Evolutionary conservation across 805 yeast species (phyloP), one percentile per base, ranked within the genome.

Genomic region (Cyberlindnera xylosilytica): DNA sequence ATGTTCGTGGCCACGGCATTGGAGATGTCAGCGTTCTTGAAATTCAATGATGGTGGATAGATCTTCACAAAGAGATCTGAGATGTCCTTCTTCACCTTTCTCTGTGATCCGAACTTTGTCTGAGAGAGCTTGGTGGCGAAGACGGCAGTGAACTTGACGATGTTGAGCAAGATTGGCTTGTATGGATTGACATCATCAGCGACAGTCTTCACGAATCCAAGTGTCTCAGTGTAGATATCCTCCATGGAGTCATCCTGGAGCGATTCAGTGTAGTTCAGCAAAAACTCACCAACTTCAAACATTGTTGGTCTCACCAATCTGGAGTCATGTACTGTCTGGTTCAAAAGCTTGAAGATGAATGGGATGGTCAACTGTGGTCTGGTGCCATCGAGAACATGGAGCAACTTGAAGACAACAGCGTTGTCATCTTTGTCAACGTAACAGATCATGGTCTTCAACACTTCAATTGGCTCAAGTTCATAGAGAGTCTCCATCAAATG

Each of bases 301-400:
- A 34, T 16, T 11, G 39, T 50, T 11, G 54, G 54, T 23, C 45
- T 58, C 32, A 34, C 24, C 7, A 29, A 4, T 20, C 34, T 40
- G n/a, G 44, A 40, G 1, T 36, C 44, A 6, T 38, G 29, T 1
- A 33, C 42, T 2, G 48, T 37, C 12, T 78, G 65, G 18, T 62
- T 57, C 24, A 83, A 68, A 0, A 86, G 68, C 43, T 76, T 70
- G 50, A 87, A 68, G 4, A 89, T 64, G 51, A 76, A 73, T 0
- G 95, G 90, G 12, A 88, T 65, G 0, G 95, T 84, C 5, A 77
- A 54, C 43, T 80, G 85, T 0, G 95, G 85, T 49, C 86, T 77
- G 7, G 95, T 84, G 1, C 93, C 91, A 63, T 90, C 97, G 37
- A 90, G 64, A 2, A 85, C 81, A 58, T 86, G 88, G n/a, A 87